Evolutionary conservation across 441 rosid species (phyloP).

Genomic region (Erodium trifolium): DNA sequence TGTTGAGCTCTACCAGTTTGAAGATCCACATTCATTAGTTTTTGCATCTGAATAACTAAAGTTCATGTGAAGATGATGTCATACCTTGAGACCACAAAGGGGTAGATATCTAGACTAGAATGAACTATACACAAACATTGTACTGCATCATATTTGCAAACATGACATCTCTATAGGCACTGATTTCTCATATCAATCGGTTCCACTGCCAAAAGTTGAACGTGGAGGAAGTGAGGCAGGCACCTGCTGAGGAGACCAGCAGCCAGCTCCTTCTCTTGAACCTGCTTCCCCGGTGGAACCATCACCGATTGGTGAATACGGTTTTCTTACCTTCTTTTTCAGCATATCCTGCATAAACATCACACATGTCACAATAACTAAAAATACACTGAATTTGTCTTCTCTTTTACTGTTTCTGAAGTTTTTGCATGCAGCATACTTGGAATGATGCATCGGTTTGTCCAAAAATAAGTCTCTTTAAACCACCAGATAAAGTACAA

Average conservation of each 20-base stretch:
- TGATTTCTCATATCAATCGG: slow-evolving; percentile 19
- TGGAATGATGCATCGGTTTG: no score
- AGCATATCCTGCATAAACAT: slow-evolving; percentile 42
- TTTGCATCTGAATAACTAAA: not conserved
- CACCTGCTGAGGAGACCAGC: slow-evolving; percentile 46
- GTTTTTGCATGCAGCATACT: not conserved
- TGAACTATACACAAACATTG: not conserved
- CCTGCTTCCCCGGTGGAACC: slow-evolving; percentile 29
- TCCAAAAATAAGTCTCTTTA: not conserved
- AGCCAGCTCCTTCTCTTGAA: slow-evolving; percentile 21
- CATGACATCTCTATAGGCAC: no score
- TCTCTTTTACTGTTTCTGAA: not conserved
- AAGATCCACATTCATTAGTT: no score
- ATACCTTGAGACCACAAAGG: not conserved
- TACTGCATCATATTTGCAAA: not conserved
- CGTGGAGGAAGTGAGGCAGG: slow-evolving; percentile 38
- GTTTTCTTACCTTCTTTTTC: slow-evolving; percentile 69
- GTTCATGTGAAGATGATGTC: not conserved
- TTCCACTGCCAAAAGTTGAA: slow-evolving; percentile 59
- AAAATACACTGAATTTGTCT: not conserved
- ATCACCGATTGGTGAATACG: slow-evolving; percentile 48
- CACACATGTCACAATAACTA: slow-evolving; percentile 8
- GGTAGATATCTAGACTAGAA: not conserved
- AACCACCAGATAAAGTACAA: not conserved
- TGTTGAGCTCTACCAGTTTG: no score